phyloP scores from a whole-genome alignment of 495 filamentous ascomycete genomes.

The Tetracladium marchalianum region DNA sequence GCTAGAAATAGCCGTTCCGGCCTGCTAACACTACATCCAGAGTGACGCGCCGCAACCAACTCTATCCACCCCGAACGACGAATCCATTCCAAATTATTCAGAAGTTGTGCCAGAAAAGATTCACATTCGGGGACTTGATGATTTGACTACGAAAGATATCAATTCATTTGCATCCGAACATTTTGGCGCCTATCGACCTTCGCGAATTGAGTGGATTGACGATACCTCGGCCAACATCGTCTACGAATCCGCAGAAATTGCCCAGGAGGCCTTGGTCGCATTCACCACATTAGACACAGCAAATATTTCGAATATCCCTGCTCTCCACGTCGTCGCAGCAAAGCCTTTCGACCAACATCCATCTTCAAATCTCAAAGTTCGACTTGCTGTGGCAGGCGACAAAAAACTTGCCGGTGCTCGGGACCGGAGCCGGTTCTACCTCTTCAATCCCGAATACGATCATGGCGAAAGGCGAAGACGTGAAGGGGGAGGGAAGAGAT shows the following conservation, averaged over 20 bases:
- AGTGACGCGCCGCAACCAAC: slow-evolving; percentile 15
- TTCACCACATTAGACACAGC: slow-evolving; percentile 38
- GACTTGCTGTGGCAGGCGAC: slow-evolving; percentile 65
- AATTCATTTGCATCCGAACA: slow-evolving; percentile 58
- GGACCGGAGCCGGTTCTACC: slow-evolving; percentile 79
- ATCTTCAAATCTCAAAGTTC: slow-evolving; percentile 57
- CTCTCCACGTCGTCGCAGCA: slow-evolving; percentile 34
- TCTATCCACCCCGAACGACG: slow-evolving; percentile 23
- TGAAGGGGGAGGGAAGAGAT: slow-evolving; percentile 33
- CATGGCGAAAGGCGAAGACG: slow-evolving; percentile 58
- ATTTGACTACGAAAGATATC: slow-evolving; percentile 68
- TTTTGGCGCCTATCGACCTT: slow-evolving; percentile 32
- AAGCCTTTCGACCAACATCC: slow-evolving; percentile 57
- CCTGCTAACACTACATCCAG: slow-evolving; percentile 8
- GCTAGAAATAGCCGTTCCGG: not conserved
- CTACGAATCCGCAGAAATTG: slow-evolving; percentile 61
- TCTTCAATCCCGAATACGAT: slow-evolving; percentile 81
- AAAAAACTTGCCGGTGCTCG: slow-evolving; percentile 68
- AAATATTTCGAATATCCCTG: slow-evolving; percentile 34
- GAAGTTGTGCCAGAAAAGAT: slow-evolving; percentile 51
- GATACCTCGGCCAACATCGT: slow-evolving; percentile 82
- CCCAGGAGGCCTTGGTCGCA: slow-evolving; percentile 57
- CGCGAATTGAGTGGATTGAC: slow-evolving; percentile 85
- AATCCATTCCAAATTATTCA: slow-evolving; percentile 11
- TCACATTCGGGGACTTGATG: slow-evolving; percentile 73